Evolutionary conservation across 2,329 filamentous ascomycete species (phyloP).

Genomic region (Ascochyta clinopodiicola): DNA sequence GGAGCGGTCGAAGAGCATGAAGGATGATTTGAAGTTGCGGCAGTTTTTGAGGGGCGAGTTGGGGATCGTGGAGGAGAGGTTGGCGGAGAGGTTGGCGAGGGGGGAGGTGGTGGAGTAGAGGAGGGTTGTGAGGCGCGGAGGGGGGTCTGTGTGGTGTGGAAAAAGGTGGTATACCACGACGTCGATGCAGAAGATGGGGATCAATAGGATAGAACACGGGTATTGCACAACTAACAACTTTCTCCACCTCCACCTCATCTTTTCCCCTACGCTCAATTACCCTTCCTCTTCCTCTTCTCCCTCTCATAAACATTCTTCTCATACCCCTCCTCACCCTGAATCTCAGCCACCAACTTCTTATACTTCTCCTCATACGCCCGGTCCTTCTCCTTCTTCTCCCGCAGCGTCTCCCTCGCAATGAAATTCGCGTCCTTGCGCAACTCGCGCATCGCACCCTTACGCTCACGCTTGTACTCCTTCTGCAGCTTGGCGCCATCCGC

Average conservation of each 20-base stretch:
- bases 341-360: constrained; percentile 88
- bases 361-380: constrained; percentile 96
- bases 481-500: constrained; percentile 83
- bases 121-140: too few species aligned
- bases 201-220: too few species aligned
- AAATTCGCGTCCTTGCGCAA: constrained; percentile 95
- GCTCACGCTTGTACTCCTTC: constrained; percentile 91
- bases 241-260: neutral
- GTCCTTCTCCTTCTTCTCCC: constrained; percentile 92
- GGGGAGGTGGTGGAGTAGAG: neutral
- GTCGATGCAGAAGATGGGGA: neutral
- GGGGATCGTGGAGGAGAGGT: neutral
- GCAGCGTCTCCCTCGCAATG: constrained; percentile 86
- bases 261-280: neutral
- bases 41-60: neutral
- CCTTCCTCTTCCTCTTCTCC: constrained; percentile 77
- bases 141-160: neutral
- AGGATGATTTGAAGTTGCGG: constrained; percentile 5
- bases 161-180: neutral
- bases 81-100: neutral
- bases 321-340: constrained; percentile 89
- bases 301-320: constrained; percentile 89
- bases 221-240: too few species aligned
- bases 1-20: neutral
- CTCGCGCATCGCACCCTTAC: constrained; percentile 93